Evolutionary conservation across 805 yeast genomes (phyloP).

Genomic region (Ascoidea tarda): DNA sequence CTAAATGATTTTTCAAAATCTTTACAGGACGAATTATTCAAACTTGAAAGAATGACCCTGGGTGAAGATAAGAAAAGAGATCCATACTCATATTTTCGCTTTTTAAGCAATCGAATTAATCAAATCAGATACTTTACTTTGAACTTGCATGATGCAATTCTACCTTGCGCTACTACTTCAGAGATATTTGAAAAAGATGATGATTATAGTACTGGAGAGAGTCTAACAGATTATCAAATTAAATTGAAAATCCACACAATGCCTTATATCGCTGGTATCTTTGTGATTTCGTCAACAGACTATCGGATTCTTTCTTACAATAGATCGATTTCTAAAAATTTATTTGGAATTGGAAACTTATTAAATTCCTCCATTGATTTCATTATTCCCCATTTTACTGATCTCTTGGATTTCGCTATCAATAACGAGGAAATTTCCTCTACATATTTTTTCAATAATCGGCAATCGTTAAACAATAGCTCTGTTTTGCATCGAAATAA

Average conservation of each 20-base stretch:
- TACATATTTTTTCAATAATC: background rate
- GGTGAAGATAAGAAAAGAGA: conserved; percentile 19
- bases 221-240: background rate
- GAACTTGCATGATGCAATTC: conserved; percentile 23
- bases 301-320: conserved; percentile 57
- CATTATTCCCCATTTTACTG: conserved; percentile 50
- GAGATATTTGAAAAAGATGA: conserved; percentile 37
- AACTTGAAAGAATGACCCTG: conserved; percentile 9
- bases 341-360: conserved; percentile 48
- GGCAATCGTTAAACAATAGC: conserved; percentile 11
- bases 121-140: conserved; percentile 51
- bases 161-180: conserved; percentile 66
- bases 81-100: background rate
- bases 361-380: conserved; percentile 34
- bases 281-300: conserved; percentile 38
- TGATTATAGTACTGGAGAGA: conserved; percentile 1
- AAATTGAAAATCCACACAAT: conserved; percentile 59
- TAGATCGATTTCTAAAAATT: conserved; percentile 60
- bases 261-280: conserved; percentile 81
- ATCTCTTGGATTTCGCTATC: conserved; percentile 2
- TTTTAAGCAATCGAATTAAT: conserved; percentile 26
- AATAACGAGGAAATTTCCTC: conserved; percentile 26
- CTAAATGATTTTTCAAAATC: conserved; percentile 5
- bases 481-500: conserved; percentile 8
- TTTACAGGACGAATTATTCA: background rate